Evolutionary conservation across 106 monocot genomes (phyloP), one percentile per base, ranked within the genome.

Genomic region (Apostasia shenzhenica): DNA sequence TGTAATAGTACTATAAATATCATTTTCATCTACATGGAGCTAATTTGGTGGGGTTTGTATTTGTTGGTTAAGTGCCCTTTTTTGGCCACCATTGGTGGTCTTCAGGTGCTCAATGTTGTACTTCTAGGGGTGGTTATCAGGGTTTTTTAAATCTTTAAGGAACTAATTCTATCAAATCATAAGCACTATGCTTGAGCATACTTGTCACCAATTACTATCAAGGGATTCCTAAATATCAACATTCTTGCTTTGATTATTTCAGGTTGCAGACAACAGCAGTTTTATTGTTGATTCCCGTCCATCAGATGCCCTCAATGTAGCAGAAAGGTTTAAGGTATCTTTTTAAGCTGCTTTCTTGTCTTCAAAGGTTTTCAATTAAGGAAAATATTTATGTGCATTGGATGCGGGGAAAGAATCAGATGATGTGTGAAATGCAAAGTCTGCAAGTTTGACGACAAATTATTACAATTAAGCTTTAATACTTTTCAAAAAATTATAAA

Each of bases 221-320:
- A 26, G 26, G 26, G 26, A 26, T 26, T 26, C 26, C 26, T 26
- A 26, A 26, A 26, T 26, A 26, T 26, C 26, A 26, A 26, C 26
- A 26, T 2, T 45, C 6, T 70, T 73, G 43, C 39, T 53, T 53
- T 55, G 14, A 51, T 8, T 59, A 48, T 69, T 47, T 76, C 79
- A 88, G 84, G 67, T 59, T 57, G 54, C 74, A 63, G 66, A 72
- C 47, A 63, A 60, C 45, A 63, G 58, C 38, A 76, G 63, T 69
- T 54, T 82, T 52, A 79, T 58, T 71, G 68, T 88, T 44, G 88
- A 88, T 69, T 78, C 79, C 48, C 88, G 79, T 40, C 88, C 88
- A 7, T 88, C 84, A 13, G 88, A 88, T 81, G 88, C 88, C 64
- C 71, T 88, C 74, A 71, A 79, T 81, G 43, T 88, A 14, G 88